phyloP scores from a whole-genome alignment of 2,329 filamentous ascomycete genomes.

The Lecanosticta acicola region DNA sequence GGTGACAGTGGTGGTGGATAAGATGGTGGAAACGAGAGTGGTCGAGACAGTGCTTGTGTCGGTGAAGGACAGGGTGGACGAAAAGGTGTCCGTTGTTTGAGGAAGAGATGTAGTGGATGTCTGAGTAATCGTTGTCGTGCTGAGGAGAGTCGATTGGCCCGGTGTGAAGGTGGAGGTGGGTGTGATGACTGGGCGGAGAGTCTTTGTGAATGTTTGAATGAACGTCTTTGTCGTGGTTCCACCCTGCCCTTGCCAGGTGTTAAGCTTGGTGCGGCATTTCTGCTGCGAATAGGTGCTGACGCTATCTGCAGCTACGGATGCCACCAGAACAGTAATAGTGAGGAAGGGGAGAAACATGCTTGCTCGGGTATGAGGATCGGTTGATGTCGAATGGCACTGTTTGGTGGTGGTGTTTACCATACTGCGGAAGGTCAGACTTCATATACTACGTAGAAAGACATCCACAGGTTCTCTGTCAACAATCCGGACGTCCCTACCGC shows the following conservation, averaged over 20 bases:
- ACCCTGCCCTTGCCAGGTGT: conserved; percentile 1
- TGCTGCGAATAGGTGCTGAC: conserved; percentile 3
- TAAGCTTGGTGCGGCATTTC: conserved; percentile 3
- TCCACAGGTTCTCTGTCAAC: background rate
- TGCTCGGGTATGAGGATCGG: background rate
- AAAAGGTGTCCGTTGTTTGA: conserved; percentile 12
- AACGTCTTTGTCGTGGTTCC: conserved; percentile 6
- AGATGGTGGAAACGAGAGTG: conserved; percentile 9
- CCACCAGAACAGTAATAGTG: background rate
- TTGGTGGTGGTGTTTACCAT: background rate
- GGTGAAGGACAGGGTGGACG: conserved; percentile 7
- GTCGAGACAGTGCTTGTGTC: conserved; percentile 9
- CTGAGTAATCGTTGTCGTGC: background rate
- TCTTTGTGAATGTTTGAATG: conserved; percentile 3
- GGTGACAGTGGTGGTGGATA: conserved; percentile 2
- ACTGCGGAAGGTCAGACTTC: background rate
- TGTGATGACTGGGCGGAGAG: background rate
- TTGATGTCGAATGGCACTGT: background rate
- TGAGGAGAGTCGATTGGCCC: background rate
- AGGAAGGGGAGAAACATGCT: conserved; percentile 1
- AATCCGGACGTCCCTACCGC: background rate
- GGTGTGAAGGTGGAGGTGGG: conserved; percentile 1
- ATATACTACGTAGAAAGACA: background rate
- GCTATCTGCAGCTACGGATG: background rate
- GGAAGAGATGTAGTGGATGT: conserved; percentile 8